Evolutionary conservation across 176 grass and related monocot genomes (phyloP).

Genomic region (Coix lacrymajobi): DNA sequence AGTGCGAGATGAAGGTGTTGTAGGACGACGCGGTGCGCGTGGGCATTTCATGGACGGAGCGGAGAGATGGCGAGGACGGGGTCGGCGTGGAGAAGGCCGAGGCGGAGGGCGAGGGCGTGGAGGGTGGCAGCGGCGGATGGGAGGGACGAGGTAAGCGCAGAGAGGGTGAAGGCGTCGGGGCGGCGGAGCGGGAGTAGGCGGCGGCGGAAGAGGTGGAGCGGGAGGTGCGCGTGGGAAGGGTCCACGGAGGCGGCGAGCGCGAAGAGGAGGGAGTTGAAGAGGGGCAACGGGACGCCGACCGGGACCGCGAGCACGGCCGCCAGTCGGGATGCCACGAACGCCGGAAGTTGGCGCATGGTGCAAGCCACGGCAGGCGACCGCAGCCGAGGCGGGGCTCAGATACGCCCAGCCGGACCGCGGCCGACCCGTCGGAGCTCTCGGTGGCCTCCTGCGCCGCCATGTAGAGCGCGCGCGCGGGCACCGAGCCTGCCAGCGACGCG

Average conservation of each 20-base stretch:
- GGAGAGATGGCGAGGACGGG: conserved; percentile 44
- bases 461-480: conserved; percentile 92
- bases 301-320: conserved; percentile 24
- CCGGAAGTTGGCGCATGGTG: conserved; percentile 24
- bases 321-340: background rate
- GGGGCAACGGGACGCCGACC: conserved; percentile 21
- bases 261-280: conserved; percentile 47
- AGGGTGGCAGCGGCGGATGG: background rate
- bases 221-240: conserved; percentile 23
- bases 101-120: conserved; percentile 26
- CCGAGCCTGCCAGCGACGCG: conserved; percentile 80
- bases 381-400: conserved; percentile 41
- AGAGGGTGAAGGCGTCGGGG: conserved; percentile 50
- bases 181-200: conserved; percentile 26
- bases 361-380: background rate
- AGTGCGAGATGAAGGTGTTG: conserved; percentile 51
- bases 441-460: conserved; percentile 95
- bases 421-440: conserved; percentile 78
- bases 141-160: conserved; percentile 27
- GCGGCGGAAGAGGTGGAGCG: conserved; percentile 43
- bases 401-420: conserved; percentile 58
- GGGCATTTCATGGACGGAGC: conserved; percentile 67
- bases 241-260: conserved; percentile 18
- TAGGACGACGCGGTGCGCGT: conserved; percentile 43
- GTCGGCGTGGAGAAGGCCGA: conserved; percentile 27